These are phyloP conservation scores for Chlorella variabilis DNA, from an alignment of 163 green algal species.

Conservation along the genomic window DNA sequence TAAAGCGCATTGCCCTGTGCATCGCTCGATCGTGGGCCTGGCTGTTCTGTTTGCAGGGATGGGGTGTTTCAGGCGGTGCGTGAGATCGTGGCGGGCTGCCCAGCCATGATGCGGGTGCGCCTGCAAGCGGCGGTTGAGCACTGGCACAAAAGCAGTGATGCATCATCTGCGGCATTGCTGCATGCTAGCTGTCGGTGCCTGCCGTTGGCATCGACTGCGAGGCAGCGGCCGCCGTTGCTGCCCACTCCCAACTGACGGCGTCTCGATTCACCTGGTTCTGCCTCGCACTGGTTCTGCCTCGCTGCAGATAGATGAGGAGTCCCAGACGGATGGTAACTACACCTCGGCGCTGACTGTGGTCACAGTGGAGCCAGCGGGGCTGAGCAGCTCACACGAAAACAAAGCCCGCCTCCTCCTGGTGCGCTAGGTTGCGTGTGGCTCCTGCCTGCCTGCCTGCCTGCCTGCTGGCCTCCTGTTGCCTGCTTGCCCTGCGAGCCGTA, in stretches of 20 bases:
- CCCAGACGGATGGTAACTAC: conserved; percentile 56
- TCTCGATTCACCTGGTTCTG: no score
- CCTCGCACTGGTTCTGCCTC: not conserved
- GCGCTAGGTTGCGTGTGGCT: not conserved
- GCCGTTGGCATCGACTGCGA: no score
- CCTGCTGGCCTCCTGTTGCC: not conserved
- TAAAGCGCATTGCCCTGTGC: not conserved
- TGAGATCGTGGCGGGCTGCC: conserved; percentile 47
- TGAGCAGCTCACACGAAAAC: conserved; percentile 43
- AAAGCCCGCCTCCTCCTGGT: conserved; percentile 81
- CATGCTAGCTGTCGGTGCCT: no score
- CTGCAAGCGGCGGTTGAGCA: no score
- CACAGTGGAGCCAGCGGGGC: conserved; percentile 69
- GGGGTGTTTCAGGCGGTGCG: conserved; percentile 63
- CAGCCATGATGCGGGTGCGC: conserved; percentile 36
- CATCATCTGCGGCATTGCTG: not conserved
- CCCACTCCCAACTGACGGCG: no score
- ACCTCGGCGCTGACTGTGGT: conserved; percentile 65
- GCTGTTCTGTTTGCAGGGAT: conserved; percentile 46
- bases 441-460: not conserved
- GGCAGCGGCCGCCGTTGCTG: no score
- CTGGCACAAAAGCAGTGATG: no score
- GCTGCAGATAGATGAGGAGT: conserved; percentile 46
- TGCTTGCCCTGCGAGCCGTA: no score
- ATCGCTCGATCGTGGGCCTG: no score